Evolutionary conservation across 129 eudicot genomes (phyloP), one percentile per base, ranked within the genome.

Genomic region (Smallanthus sonchifolius): DNA sequence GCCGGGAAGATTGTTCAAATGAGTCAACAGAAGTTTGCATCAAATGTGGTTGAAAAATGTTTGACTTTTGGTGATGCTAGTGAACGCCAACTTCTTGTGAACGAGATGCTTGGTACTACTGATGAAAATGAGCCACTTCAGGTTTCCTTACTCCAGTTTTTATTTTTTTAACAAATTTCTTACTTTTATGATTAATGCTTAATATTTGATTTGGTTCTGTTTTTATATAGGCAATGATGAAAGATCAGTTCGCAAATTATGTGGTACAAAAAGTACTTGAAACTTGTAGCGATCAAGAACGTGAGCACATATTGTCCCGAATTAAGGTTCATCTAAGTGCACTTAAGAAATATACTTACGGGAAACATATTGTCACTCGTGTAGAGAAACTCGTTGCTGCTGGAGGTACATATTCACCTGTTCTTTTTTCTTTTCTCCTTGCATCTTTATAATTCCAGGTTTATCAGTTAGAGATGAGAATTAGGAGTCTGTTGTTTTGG

Each of bases 311-410:
- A 75, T 66, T 94, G 70, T 81, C 93, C 10, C 82, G 98, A 38
- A 90, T 94, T 42, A 94, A 90, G 84, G 98, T 94, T 71, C 98
- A 94, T 67, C 44, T 94, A 83, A 94, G 86, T 74, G 98, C 98
- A 32, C 89, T 94, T 69, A 94, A 94, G 83, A 94, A 90, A 77
- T 94, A 94, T 86, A 94, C 98, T 34, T 94, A 90, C 9, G 98
- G 98, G 47, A 94, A 94, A 80, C 98, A 94, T 77, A 94, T 94
- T 36, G 98, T 94, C 56, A 92, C 98, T 51, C 97, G 98, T 67
- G 98, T 94, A 69, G 98, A 94, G 78, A 94, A 94, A 78, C 98
- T 94, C 76, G 89, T 94, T 72, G 88, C 97, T 73, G 98, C 97
- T 54, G 98, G 97, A 54, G 98, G 98, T 94, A 80, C 24, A 52